Evolutionary conservation across 2,329 filamentous ascomycete genomes (phyloP).

Genomic region (Dendrostoma leiphaemia): DNA sequence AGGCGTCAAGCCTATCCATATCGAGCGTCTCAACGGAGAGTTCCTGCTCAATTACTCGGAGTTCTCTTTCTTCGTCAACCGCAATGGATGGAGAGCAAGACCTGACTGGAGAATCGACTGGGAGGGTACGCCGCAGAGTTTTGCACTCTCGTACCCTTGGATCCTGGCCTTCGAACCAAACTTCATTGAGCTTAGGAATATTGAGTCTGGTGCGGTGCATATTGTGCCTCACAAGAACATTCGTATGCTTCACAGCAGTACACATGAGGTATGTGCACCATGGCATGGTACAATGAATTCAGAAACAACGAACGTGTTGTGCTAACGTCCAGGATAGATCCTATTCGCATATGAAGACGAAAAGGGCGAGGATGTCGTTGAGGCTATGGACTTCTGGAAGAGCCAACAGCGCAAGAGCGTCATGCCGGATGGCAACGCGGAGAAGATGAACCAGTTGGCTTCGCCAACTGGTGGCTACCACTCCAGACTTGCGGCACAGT

Average conservation of each 20-base stretch:
- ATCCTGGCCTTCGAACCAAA: slow-evolving; percentile 96
- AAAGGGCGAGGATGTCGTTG: slow-evolving; percentile 86
- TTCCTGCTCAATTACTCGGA: slow-evolving; percentile 98
- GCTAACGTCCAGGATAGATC: slow-evolving; percentile 60
- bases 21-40: slow-evolving; percentile 94
- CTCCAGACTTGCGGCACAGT: slow-evolving; percentile 17
- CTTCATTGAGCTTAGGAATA: slow-evolving; percentile 94
- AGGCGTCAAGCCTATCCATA: slow-evolving; percentile 91
- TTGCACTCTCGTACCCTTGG: slow-evolving; percentile 94
- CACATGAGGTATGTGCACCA: slow-evolving; percentile 73
- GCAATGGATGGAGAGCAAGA: slow-evolving; percentile 93
- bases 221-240: slow-evolving; percentile 97
- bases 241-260: slow-evolving; percentile 94
- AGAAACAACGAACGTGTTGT: not conserved
- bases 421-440: slow-evolving; percentile 13
- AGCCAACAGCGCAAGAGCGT: slow-evolving; percentile 52
- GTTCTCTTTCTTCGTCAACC: slow-evolving; percentile 98
- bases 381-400: slow-evolving; percentile 96
- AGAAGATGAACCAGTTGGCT: slow-evolving; percentile 4
- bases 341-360: slow-evolving; percentile 98
- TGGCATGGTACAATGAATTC: not conserved
- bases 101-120: slow-evolving; percentile 97
- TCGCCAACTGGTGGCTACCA: slow-evolving; percentile 15
- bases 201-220: slow-evolving; percentile 91
- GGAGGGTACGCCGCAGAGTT: slow-evolving; percentile 90